Base-by-base conservation (phyloP, 768 basidiomycete species). In the Termitomyces sp. region DNA sequence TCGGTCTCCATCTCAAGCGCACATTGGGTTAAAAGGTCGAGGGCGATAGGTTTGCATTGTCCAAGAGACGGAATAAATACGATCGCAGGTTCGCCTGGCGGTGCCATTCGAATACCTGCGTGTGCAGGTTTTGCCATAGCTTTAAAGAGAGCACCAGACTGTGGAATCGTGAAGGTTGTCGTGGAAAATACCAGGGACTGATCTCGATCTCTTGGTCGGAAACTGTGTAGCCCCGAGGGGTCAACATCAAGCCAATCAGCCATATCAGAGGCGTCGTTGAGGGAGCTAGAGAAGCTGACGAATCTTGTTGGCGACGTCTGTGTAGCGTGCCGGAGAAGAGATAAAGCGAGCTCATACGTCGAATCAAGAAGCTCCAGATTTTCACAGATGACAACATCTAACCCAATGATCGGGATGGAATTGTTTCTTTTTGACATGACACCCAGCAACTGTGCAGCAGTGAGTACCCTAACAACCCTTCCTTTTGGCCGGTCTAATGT, bases 51-150 rank as follows among this genome's bases (percentile, higher is more conserved):
- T 26, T 76, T 75, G 66, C 93, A 94, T 63, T 94, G 91, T 8
- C 73, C 73, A 7, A 86, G 84, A 44, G 94, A 94, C 3, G 97
- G 90, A 1, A 97, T 92, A 70, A 98, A 97, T 12, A 96, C 78
- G 59, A 98, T 81, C 0, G 86, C 81, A 3, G 80, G 75, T 56
- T 80, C 80, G 7, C 72, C 75, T 13, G 69, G 65, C 1, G 75
- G 68, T 2, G 74, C 74, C 14, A 73, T 67, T 57, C 73, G 80
- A 58, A 97, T 84, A n/a, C 85, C 85, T 10, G 84, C 72, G 70
- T 95, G 91, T 2, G 88, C 85, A 3, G 96, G 94, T 68, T 93
- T 95, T 48, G 90, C 84, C 88, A 98, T 97, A 2, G 87, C 82
- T 66, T 94, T 95, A 73, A 94, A 87, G 20, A 98, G 77, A 0